Base-by-base conservation (phyloP, 1,284 basidiomycete species). In the Peniophora sp. region DNA sequence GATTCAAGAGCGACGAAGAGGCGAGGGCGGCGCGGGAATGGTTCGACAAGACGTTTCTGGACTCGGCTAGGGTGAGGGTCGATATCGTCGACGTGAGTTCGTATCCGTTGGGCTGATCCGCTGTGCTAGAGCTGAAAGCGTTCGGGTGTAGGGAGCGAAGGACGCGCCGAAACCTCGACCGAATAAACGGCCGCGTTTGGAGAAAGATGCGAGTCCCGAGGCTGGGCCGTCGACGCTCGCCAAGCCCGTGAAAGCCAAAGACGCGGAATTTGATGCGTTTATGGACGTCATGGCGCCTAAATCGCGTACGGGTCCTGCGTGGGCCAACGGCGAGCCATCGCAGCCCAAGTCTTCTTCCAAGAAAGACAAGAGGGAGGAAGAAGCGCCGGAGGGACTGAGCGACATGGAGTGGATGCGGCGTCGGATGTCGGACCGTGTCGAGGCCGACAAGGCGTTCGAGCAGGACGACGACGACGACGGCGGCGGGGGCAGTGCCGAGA, bases 41-140 rank as follows among this genome's bases (percentile, higher is more conserved):
- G 85, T 97, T 92, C 60, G 81, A 97, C 64, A 78, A 80, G 32
- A 92, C 88, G 0, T 98, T 85, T 65, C 71, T 92, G 47, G 85
- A 85, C 52, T 81, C 87, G 35, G 76, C 82, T 34, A 76, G 86
- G 58, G 83, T 97, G 53, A 80, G 70, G 52, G 90, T 97, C 8
- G 78, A 83, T 42, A 65, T 92, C 41, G 82, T 95, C 1, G 86
- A 93, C 69, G 86, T 89, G 62, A 61, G 79, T 68, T 45, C 59
- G 37, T 36, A 20, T 36, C 22, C 27, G 51, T 1, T 48, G 27
- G 12, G 5, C 32, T 22, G n/a, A 14, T 14, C 42, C 24, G 10
- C 12, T 24, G 35, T 39, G 15, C 22, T 32, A 37, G 5, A n/a
- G 37, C 36, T 39, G 24, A 24, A 50, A 20, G 45, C 44, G 20